Evolutionary conservation across 75 land plant species (phyloP).

Genomic region (Chamaecyparis obtusa): DNA sequence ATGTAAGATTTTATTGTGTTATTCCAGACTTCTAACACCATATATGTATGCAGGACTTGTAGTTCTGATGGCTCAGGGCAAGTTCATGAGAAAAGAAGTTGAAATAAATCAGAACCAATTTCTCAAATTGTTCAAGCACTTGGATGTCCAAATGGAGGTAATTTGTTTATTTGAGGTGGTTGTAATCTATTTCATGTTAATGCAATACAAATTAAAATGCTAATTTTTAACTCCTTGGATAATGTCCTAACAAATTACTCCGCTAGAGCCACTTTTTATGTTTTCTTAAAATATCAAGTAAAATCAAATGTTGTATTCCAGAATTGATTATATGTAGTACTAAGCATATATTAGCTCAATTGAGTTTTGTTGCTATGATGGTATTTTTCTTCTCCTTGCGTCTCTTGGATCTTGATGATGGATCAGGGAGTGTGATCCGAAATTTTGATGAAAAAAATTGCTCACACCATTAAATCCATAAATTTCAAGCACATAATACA

Average conservation of each 20-base stretch:
- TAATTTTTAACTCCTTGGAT: background rate
- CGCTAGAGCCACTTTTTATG: background rate
- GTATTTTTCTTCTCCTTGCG: no score
- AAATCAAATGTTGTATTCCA: background rate
- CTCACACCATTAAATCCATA: no score
- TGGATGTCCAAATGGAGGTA: slow-evolving; percentile 29
- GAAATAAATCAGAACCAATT: slow-evolving; percentile 26
- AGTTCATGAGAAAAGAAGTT: slow-evolving; percentile 32
- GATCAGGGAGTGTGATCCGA: no score
- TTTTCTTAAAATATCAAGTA: background rate
- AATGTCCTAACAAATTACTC: background rate
- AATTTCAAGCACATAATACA: no score
- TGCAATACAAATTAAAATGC: background rate
- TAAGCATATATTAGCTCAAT: background rate
- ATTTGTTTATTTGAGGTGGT: background rate
- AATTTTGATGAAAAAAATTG: no score
- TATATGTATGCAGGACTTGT: slow-evolving; percentile 19
- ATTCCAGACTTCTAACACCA: background rate
- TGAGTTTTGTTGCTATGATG: background rate
- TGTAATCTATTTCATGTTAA: slow-evolving; percentile 1
- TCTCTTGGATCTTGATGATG: no score
- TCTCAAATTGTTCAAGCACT: slow-evolving; percentile 23
- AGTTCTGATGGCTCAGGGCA: slow-evolving; percentile 35
- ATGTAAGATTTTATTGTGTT: background rate
- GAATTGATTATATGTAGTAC: background rate